Base-by-base conservation (phyloP, 106 monocot species). In the Posidonia australis region DNA sequence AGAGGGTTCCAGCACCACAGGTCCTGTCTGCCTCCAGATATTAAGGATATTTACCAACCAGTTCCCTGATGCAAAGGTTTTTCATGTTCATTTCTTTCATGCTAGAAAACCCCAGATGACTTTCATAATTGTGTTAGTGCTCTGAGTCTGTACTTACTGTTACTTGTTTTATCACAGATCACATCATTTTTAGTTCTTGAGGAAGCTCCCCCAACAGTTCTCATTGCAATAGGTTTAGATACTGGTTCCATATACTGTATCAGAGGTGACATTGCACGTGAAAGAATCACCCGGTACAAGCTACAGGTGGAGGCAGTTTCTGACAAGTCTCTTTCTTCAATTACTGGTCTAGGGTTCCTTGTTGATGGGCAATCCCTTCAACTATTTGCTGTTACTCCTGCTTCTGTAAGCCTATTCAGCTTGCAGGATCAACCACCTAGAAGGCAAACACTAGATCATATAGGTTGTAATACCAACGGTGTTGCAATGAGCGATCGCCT, bases 211-310 rank as follows among this genome's bases (percentile, higher is more conserved):
- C 94, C 94, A 9, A 84, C 84, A 82, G 62, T 96, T 25, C 59
- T 87, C 19, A 84, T 96, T 3, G 70, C 87, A 10, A 82, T 96
- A 54, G 94, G 90, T 52, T 59, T 96, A 51, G 94, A 96, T 27
- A 84, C 68, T 44, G 94, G 94, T 67, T 86, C 74, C 16, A 80
- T 96, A 67, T 96, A 96, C 72, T 96, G 94, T 81, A 96, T 96
- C 63, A 82, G 90, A 72, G 94, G 94, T 45, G 94, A 96, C 30
- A 82, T 96, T 69, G 84, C 94, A 36, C 90, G 94, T 59, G 94
- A 96, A 66, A 79, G 90, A 24, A 96, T 96, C 44, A 90, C 86
- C 54, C 86, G 94, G 36, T 96, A 90, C 48, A 84, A 67, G 54
- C 80, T 90, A 45, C 77, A 82, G 32, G 82, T 96, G 46, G 90